These are phyloP conservation scores for Tricholoma furcatifolium DNA, from an alignment of 768 basidiomycete genomes.

Conservation along the genomic window DNA sequence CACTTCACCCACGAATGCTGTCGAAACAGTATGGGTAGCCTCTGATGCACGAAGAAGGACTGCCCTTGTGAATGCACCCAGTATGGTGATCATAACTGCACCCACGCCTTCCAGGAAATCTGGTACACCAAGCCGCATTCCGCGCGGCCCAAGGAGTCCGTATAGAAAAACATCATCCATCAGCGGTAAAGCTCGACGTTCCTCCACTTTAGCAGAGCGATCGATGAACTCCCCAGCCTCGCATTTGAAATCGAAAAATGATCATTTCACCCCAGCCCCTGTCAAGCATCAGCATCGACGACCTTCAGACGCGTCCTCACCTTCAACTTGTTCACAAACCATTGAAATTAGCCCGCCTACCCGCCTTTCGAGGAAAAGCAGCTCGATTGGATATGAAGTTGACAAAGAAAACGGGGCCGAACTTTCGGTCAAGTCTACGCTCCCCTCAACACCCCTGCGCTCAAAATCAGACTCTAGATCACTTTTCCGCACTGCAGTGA, in stretches of 20 bases:
- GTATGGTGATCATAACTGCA: constrained; percentile 52
- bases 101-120: constrained; percentile 45
- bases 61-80: constrained; percentile 45
- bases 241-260: constrained; percentile 18
- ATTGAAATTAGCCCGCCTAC: constrained; percentile 15
- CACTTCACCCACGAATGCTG: constrained; percentile 8
- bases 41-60: constrained; percentile 33
- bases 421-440: constrained; percentile 32
- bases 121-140: constrained; percentile 34
- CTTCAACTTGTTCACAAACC: constrained; percentile 14
- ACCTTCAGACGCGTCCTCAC: constrained; percentile 24
- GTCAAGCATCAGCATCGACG: constrained; percentile 28
- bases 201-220: constrained; percentile 24
- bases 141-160: constrained; percentile 41
- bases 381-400: constrained; percentile 19
- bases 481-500: constrained; percentile 35
- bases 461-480: constrained; percentile 33
- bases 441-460: constrained; percentile 48
- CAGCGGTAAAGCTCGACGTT: constrained; percentile 24
- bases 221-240: constrained; percentile 20
- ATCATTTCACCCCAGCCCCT: constrained; percentile 33
- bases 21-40: constrained; percentile 12
- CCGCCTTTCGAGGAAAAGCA: constrained; percentile 15
- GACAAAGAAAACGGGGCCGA: constrained; percentile 42
- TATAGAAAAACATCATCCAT: constrained; percentile 29